phyloP scores from a whole-genome alignment of 176 grass and related monocot species.

The Oryza meridionalis region DNA sequence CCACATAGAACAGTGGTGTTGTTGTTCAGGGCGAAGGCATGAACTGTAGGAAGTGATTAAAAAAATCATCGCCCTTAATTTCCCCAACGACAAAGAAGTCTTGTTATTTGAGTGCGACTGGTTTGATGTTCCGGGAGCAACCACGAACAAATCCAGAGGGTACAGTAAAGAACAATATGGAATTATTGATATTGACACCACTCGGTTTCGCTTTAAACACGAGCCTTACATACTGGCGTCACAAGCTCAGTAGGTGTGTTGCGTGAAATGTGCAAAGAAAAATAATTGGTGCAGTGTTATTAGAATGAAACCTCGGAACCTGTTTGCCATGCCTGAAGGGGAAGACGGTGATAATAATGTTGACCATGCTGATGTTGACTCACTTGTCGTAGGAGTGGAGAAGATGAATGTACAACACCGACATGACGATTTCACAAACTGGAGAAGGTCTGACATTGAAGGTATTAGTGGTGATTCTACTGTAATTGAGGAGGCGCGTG shows the following conservation, averaged over 20 bases:
- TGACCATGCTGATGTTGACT: neutral
- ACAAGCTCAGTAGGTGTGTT: neutral
- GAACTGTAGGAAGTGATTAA: constrained; percentile 4
- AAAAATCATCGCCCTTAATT: constrained; percentile 2
- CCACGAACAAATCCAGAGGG: neutral
- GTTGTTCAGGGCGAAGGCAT: constrained; percentile 8
- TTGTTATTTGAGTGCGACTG: neutral
- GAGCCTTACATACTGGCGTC: no score
- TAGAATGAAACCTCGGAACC: neutral
- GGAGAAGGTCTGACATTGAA: neutral
- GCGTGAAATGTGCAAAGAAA: neutral
- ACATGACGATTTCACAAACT: neutral
- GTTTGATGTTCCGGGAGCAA: neutral
- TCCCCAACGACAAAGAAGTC: neutral
- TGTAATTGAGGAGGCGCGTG: no score
- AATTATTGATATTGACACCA: neutral
- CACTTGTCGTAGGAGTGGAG: neutral
- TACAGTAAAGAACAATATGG: neutral
- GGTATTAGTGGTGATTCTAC: neutral
- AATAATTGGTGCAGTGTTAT: neutral
- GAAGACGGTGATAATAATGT: no score
- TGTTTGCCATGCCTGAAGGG: neutral
- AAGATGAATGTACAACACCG: neutral
- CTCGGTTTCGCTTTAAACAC: neutral
- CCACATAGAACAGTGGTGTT: neutral